phyloP scores from a whole-genome alignment of 805 yeast genomes.

The Candida ascalaphidarum region DNA sequence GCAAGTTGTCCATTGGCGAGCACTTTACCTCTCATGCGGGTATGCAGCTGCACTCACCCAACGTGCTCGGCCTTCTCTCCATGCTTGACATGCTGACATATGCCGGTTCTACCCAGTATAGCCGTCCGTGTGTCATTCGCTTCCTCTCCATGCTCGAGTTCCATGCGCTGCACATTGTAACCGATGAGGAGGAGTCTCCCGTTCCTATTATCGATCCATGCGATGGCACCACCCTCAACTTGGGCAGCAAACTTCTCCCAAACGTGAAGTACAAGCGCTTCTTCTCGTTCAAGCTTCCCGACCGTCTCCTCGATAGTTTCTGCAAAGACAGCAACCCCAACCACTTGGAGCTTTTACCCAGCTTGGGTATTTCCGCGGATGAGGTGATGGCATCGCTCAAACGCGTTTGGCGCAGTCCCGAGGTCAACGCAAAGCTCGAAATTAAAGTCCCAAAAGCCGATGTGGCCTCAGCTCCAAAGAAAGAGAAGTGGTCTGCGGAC shows the following conservation, averaged over 20 bases:
- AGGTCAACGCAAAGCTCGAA: conserved; percentile 5
- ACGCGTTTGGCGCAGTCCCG: conserved; percentile 14
- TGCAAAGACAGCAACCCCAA: conserved; percentile 23
- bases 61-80: conserved; percentile 5
- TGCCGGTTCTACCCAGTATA: conserved; percentile 3
- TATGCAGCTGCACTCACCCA: conserved; percentile 9
- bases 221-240: conserved; percentile 19
- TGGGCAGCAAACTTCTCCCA: conserved; percentile 19
- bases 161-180: conserved; percentile 5
- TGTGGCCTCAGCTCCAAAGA: too few relatives aligned
- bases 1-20: conserved; percentile 17
- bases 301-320: conserved; percentile 10
- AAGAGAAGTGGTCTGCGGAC: background rate
- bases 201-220: conserved; percentile 18
- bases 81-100: conserved; percentile 2
- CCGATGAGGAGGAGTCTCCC: conserved; percentile 3
- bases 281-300: conserved; percentile 31
- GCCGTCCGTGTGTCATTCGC: conserved; percentile 8
- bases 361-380: conserved; percentile 23
- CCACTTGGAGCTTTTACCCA: conserved; percentile 29
- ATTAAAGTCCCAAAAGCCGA: background rate
- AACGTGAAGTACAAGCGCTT: conserved; percentile 29
- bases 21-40: too few relatives aligned
- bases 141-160: conserved; percentile 5
- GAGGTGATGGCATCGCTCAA: conserved; percentile 17